Conservation (phyloP, 2,329 filamentous ascomycete genomes). For the Plectosphaerella sp. region DNA sequence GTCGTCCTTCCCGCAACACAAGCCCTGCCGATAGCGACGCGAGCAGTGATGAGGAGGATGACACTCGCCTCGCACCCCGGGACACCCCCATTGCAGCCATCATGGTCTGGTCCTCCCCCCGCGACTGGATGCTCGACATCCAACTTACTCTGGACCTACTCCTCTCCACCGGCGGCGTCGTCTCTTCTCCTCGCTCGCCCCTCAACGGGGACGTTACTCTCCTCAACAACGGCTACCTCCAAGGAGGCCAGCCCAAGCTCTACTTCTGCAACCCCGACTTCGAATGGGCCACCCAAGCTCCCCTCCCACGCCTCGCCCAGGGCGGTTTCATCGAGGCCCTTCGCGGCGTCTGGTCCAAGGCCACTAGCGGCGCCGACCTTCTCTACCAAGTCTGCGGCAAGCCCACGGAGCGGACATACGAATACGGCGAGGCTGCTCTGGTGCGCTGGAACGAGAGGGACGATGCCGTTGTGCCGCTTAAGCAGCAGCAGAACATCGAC, state of each 20-base stretch:
- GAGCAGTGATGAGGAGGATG: slow-evolving; percentile 17
- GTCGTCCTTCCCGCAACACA: background rate
- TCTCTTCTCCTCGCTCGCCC: slow-evolving; percentile 53
- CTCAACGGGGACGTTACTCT: slow-evolving; percentile 46
- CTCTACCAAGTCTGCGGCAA: slow-evolving; percentile 61
- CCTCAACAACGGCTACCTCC: slow-evolving; percentile 28
- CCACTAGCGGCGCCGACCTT: slow-evolving; percentile 32
- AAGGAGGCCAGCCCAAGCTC: slow-evolving; percentile 60
- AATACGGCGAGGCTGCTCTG: slow-evolving; percentile 60
- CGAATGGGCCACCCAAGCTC: slow-evolving; percentile 64
- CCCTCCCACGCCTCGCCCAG: slow-evolving; percentile 64
- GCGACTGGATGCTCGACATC: slow-evolving; percentile 29
- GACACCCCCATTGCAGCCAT: slow-evolving; percentile 20
- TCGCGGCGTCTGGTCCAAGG: slow-evolving; percentile 56
- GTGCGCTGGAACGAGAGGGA: slow-evolving; percentile 15
- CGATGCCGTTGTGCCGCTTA: slow-evolving; percentile 8
- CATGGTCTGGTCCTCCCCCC: slow-evolving; percentile 25
- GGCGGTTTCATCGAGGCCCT: slow-evolving; percentile 64
- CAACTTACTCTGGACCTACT: slow-evolving; percentile 25
- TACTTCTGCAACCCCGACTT: slow-evolving; percentile 71
- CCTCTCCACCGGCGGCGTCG: slow-evolving; percentile 42
- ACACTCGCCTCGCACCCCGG: background rate
- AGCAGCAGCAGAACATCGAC: background rate
- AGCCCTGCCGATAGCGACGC: background rate
- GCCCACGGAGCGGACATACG: slow-evolving; percentile 58